Evolutionary conservation across 371 early-diverging fungal species (phyloP).

Genomic region (Mortierella sp.): DNA sequence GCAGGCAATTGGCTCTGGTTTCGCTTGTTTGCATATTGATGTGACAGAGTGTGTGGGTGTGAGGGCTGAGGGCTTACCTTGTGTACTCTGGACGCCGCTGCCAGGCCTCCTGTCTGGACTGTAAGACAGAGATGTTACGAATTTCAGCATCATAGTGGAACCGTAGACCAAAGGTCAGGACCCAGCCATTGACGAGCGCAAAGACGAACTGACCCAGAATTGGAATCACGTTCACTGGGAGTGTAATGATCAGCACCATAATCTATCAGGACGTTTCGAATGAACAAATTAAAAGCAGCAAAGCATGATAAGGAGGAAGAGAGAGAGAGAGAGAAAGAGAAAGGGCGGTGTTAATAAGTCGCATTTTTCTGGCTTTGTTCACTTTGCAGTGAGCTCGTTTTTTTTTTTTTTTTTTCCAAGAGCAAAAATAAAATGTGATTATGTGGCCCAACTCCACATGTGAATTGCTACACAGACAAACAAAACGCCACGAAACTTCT

Average conservation of each 20-base stretch:
- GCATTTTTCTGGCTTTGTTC: neutral
- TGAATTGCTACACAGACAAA: no score
- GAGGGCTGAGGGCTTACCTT: no score
- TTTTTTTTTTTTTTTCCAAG: no score
- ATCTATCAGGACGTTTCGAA: slow-evolving; percentile 9
- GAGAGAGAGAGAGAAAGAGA: neutral
- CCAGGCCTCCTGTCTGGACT: slow-evolving; percentile 20
- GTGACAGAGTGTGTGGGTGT: no score
- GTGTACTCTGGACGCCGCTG: neutral
- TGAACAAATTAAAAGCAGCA: no score
- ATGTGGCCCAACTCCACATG: no score
- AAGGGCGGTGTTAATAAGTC: neutral
- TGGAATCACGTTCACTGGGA: slow-evolving; percentile 24
- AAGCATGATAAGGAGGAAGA: no score
- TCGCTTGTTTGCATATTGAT: no score
- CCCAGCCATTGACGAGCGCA: slow-evolving; percentile 17
- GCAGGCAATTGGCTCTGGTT: no score
- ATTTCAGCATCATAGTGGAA: slow-evolving; percentile 28
- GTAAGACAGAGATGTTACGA: slow-evolving; percentile 15
- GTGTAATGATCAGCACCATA: slow-evolving; percentile 14
- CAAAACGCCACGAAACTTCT: no score
- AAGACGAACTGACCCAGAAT: slow-evolving; percentile 16
- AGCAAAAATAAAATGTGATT: no score
- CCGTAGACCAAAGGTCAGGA: slow-evolving; percentile 17
- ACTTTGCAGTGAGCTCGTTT: neutral